These are phyloP conservation scores for Neonectria sp. DNA, from an alignment of 2,329 filamentous ascomycete genomes.

Conservation along the genomic window DNA sequence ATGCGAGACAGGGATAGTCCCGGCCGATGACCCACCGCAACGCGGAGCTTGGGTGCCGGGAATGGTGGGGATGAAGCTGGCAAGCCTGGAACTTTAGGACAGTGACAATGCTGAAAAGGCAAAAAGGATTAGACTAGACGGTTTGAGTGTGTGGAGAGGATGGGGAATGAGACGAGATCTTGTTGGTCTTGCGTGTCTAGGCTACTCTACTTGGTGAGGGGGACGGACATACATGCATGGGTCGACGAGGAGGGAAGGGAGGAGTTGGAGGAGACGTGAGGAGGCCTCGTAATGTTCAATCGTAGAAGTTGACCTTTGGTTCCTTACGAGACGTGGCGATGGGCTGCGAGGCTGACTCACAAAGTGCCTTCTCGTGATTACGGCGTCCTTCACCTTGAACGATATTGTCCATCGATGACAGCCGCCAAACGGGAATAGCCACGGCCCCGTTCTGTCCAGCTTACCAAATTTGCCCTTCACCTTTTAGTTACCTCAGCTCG, in stretches of 20 bases:
- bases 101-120: no score
- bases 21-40: constrained; percentile 27
- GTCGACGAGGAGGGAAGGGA: not conserved
- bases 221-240: no score
- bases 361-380: not conserved
- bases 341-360: not conserved
- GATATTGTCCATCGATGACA: not conserved
- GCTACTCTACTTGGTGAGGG: not conserved
- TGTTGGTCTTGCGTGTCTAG: not conserved
- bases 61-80: constrained; percentile 21
- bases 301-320: not conserved
- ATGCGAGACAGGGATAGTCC: constrained; percentile 27
- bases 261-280: not conserved
- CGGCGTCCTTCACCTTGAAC: no score
- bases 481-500: not conserved
- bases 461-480: not conserved
- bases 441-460: not conserved
- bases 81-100: constrained; percentile 9
- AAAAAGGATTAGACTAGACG: constrained; percentile 4
- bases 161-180: not conserved
- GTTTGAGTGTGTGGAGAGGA: constrained; percentile 10
- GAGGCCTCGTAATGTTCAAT: not conserved
- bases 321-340: not conserved
- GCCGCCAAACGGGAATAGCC: not conserved
- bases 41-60: constrained; percentile 36